Base-by-base conservation (phyloP, 495 filamentous ascomycete species). In the Neurospora sp. region DNA sequence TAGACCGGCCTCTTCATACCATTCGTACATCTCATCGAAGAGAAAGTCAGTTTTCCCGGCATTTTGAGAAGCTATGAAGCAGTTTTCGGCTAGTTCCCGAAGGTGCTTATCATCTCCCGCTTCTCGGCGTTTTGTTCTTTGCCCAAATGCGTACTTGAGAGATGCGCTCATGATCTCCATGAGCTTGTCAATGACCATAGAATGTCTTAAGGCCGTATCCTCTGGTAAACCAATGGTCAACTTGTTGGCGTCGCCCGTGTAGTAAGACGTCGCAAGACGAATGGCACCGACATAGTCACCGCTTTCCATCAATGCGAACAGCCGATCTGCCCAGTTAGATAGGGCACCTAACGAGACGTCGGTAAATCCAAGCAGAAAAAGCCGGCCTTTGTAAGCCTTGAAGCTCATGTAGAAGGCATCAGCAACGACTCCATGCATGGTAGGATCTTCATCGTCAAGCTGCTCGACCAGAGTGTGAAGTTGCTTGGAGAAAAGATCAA, bases 381-480 rank as follows among this genome's bases (percentile, higher is more conserved):
- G 84, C 14, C 96, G 89, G 18, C 96, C 94, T 81, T 98, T 99
- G 81, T 98, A 98, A 5, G 93, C 88, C 74, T 92, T 93, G 80
- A 98, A 94, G 79, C 96, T 98, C 91, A 97, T 97, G 78, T 96
- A 92, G 76, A 97, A 99, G 18, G 96, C 96, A 84, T 99, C 96
- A 16, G 95, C 95, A 61, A 99, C 93, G 22, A 97, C 94, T 2
- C 94, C 94, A 81, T 98, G 96, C 91, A 97, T 94, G 3, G 92
- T 91, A 3, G 88, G 87, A 73, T 97, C 93, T 53, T 94, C 90
- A 77, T 97, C 94, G 73, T 97, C 92, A 68, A 96, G 84, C 73
- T 93, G 90, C 78, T 98, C 94, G 18, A 98, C 93, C 44, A 99
- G 84, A 44, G 85, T 85, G 77, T 92, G 90, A 27, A 99, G 86